Percentiles rank a stretch among this genome's conserved stretches.
phyloP scores from a whole-genome alignment of 2,329 filamentous ascomycete genomes.

The Ceratocystis smalleyi region DNA sequence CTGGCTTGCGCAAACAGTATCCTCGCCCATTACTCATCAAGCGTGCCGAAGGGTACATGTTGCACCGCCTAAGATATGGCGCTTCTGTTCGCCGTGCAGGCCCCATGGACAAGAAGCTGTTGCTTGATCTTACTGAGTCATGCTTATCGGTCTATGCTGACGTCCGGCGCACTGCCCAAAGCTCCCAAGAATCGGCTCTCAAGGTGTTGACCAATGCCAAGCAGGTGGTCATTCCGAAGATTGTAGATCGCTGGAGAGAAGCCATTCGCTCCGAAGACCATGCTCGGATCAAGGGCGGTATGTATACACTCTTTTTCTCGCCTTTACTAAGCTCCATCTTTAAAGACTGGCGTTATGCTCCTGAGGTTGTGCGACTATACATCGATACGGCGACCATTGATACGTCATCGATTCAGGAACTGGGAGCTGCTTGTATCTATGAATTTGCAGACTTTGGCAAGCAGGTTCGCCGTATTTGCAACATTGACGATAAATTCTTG shows the following conservation, averaged over 20 bases:
- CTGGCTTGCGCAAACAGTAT: slow-evolving; percentile 79
- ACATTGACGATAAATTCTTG: slow-evolving; percentile 32
- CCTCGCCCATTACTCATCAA: slow-evolving; percentile 83
- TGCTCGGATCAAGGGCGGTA: slow-evolving; percentile 81
- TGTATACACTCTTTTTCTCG: slow-evolving; percentile 82
- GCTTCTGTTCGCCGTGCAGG: slow-evolving; percentile 75
- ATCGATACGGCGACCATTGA: slow-evolving; percentile 81
- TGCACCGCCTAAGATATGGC: slow-evolving; percentile 88
- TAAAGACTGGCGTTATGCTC: slow-evolving; percentile 88
- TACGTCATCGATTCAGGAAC: slow-evolving; percentile 83
- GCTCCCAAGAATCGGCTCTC: slow-evolving; percentile 79
- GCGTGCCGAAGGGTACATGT: slow-evolving; percentile 83
- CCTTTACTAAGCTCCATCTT: slow-evolving; percentile 76
- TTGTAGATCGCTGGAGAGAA: slow-evolving; percentile 62
- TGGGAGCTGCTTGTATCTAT: slow-evolving; percentile 68
- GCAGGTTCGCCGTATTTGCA: slow-evolving; percentile 52
- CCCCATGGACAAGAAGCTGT: slow-evolving; percentile 68
- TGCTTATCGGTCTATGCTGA: slow-evolving; percentile 87
- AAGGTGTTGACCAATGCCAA: slow-evolving; percentile 81
- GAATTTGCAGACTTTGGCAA: slow-evolving; percentile 86
- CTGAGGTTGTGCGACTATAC: slow-evolving; percentile 75
- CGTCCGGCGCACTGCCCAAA: slow-evolving; percentile 84
- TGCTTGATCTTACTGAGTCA: slow-evolving; percentile 78
- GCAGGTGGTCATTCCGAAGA: slow-evolving; percentile 74
- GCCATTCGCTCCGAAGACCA: slow-evolving; percentile 69